Base-by-base conservation (phyloP, 352 stramenopile species). In the Globisporangium barbulae region DNA sequence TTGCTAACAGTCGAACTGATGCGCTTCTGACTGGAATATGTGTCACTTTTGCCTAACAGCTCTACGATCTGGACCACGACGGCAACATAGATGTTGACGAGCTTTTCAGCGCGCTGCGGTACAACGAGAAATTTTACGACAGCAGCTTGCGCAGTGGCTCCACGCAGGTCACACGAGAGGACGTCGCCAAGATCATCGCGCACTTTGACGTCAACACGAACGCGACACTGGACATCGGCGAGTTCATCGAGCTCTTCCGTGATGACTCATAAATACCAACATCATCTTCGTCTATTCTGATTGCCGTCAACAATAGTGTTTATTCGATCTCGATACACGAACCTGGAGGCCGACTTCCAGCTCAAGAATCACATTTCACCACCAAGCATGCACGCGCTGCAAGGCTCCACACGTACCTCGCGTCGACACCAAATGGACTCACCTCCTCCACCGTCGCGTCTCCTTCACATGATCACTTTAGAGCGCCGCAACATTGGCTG, bases 231-330 rank as follows among this genome's bases (percentile, higher is more conserved):
- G 81, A 94, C 69, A 68, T 94, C 10, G 31, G 79, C 61, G 83
- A 94, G 66, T 94, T 94, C 59, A 82, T 90, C 48, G 79, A 91
- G 67, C 80, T 94, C 44, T 91, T 94, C 58, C 74, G 81, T 13
- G 85, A 91, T 53, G 83, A 88, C 15, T 71, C 78, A 25, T 90
- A 76, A 70, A 12, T 12, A 39, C 33, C 8, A 1, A 39, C 33
- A 12, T 15, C 33, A 39, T 39, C 7, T 13, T 39, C 33, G 33
- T 39, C 8, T 21, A 7, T 28, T 39, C 7, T 3, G 33, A 39
- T 39, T 8, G 33, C 33, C 10, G 33, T 39, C 33, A 39, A 8
- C 7, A 39, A 39, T 12, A 12, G 33, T 3, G 33, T 3, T 39
- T 8, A 1, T 37, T 37, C 0, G 31, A 9, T 37, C 8, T 37